Percentiles rank a stretch among this genome's conserved stretches.
Evolutionary conservation across 2,329 filamentous ascomycete genomes (phyloP).

Genomic region (Monilinia fructicola): DNA sequence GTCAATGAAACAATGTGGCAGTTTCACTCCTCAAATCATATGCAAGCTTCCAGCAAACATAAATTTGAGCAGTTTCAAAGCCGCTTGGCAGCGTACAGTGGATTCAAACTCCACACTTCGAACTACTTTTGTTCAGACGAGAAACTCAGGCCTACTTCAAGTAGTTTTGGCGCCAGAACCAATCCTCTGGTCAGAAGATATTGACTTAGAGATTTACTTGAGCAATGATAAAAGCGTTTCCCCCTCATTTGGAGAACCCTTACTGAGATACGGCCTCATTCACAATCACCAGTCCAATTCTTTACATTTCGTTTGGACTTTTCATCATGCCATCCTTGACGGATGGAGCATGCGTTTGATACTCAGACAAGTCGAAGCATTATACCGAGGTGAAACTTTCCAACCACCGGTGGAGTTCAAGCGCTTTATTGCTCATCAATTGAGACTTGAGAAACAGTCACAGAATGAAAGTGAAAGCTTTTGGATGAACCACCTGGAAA

Average conservation of each 20-base stretch:
- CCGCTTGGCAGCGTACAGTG: conserved; percentile 37
- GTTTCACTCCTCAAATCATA: conserved; percentile 41
- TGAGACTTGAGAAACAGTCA: conserved; percentile 4
- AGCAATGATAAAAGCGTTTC: background rate
- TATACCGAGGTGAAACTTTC: conserved; percentile 1
- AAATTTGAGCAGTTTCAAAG: conserved; percentile 29
- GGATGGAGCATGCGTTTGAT: conserved; percentile 48
- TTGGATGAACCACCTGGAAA: conserved; percentile 48
- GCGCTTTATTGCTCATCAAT: conserved; percentile 9
- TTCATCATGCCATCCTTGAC: conserved; percentile 58
- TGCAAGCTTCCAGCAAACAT: conserved; percentile 30
- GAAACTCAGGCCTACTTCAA: conserved; percentile 23
- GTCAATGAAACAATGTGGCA: conserved; percentile 37
- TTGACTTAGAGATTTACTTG: conserved; percentile 7
- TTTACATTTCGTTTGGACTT: conserved; percentile 50
- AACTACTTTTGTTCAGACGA: conserved; percentile 35
- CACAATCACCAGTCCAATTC: conserved; percentile 21
- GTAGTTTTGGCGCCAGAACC: conserved; percentile 23
- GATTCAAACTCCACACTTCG: conserved; percentile 39
- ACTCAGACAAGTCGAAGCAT: conserved; percentile 33
- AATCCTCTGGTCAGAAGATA: conserved; percentile 14
- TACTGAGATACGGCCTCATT: conserved; percentile 21
- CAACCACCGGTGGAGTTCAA: conserved; percentile 4
- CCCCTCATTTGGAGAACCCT: conserved; percentile 26
- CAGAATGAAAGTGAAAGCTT: conserved; percentile 41